A percentile compares a stretch with the other conserved stretches of the same genome.
phyloP scores from a whole-genome alignment of 345 rosid genomes.

The Anastatica hierochuntica region DNA sequence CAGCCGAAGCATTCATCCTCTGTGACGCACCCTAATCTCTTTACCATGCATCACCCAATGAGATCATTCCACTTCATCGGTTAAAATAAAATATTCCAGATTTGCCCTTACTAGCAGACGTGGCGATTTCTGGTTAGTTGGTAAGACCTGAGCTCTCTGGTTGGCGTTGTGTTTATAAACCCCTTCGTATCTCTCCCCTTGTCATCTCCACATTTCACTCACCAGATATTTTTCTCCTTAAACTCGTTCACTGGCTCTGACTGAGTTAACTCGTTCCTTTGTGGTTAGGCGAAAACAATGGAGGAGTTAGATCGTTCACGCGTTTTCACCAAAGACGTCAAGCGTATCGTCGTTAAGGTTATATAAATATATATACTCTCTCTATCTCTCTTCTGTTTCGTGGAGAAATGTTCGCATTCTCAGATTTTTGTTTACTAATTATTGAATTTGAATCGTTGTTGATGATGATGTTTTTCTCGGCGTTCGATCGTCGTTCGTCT shows the following conservation, averaged over 20 bases:
- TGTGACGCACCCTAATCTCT: neutral
- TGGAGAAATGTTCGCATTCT: conserved; percentile 12
- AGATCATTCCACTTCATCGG: neutral
- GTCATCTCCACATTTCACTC: conserved; percentile 14
- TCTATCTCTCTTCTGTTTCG: neutral
- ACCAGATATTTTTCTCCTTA: conserved; percentile 5
- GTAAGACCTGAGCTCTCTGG: conserved; percentile 3
- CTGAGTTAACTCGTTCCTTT: conserved; percentile 17
- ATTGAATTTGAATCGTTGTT: too few species aligned
- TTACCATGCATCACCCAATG: neutral
- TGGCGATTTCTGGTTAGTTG: conserved; percentile 17
- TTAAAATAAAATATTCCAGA: neutral
- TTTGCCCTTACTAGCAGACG: conserved; percentile 7
- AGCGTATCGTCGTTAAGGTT: conserved; percentile 88
- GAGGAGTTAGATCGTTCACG: conserved; percentile 54
- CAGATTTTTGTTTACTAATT: neutral
- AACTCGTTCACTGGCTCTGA: conserved; percentile 1
- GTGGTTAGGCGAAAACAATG: conserved; percentile 8
- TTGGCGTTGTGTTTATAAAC: conserved; percentile 19
- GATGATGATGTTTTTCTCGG: too few species aligned
- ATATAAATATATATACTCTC: neutral
- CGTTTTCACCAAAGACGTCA: conserved; percentile 65
- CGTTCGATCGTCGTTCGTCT: conserved; percentile 6
- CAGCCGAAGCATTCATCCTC: neutral
- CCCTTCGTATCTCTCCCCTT: conserved; percentile 5